Base-by-base conservation (phyloP, 1,284 basidiomycete species). In the Dichomitus squalens region DNA sequence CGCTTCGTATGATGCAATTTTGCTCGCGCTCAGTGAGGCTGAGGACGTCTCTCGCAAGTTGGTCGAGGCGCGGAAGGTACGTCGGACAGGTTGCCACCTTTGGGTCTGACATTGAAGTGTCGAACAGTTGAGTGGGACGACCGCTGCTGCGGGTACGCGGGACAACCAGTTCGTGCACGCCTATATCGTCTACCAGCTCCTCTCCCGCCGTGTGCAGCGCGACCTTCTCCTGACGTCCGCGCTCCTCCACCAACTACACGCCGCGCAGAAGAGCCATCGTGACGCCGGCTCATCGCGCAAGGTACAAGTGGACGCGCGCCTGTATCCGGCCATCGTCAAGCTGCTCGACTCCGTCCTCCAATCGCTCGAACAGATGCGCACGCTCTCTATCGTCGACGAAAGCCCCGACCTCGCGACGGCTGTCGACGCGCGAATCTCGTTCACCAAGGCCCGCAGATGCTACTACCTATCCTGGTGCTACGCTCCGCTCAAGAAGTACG, bases 241-340 rank as follows among this genome's bases (percentile, higher is more conserved):
- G 7, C 78, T 92, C 3, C 75, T 88, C 34, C 65, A 73, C 31
- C 71, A 72, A 48, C 73, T 75, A 7, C 77, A 82, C 34, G 54
- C 48, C 2, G 57, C 57, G 7, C 57, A 63, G 27, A 57, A 61
- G 58, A 57, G 68, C 49, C 64, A 75, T 31, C 44, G 29, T 27
- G 44, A 47, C 18, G 65, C 70, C 3, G 60, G 58, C 31, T 83
- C 75, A 64, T 70, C 68, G 60, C 82, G 75, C 65, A 76, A 74
- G 62, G 78, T 80, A 64, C 70, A 81, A 63, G 79, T 90, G 52
- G 88, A 90, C 66, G 74, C 79, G 53, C 79, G 91, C 43, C 74
- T 92, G 6, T 90, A 88, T 66, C 92, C 93, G 11, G 93, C 91
- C 0, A 78, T 95, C 5, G 88, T 96, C 71, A 96, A 96, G 73